phyloP scores from a whole-genome alignment of 1,139 yeast genomes.

The Blastobotrys arbuscula region DNA sequence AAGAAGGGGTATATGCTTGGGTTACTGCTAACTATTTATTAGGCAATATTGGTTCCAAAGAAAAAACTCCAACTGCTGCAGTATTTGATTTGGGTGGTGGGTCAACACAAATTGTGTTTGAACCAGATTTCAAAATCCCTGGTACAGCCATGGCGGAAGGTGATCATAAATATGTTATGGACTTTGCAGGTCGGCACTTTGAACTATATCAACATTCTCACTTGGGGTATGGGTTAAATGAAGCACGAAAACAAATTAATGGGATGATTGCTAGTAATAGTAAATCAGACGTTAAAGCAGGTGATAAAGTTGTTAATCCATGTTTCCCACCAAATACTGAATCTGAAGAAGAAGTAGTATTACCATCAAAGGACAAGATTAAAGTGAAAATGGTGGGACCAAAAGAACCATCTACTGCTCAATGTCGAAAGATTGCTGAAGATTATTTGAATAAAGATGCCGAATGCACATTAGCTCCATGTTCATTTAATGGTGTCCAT shows the following conservation, averaged over 20 bases:
- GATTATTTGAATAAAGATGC: conserved; percentile 74
- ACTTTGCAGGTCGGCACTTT: conserved; percentile 76
- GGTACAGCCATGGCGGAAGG: conserved; percentile 70
- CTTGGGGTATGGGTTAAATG: conserved; percentile 91
- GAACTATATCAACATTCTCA: conserved; percentile 92
- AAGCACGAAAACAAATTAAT: conserved; percentile 83
- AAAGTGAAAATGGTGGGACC: conserved; percentile 75
- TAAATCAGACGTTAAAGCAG: conserved; percentile 21
- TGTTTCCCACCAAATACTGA: conserved; percentile 73
- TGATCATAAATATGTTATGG: conserved; percentile 76
- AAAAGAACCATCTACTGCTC: conserved; percentile 53
- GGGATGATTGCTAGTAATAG: conserved; percentile 30
- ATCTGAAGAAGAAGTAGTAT: conserved; percentile 16
- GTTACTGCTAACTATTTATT: conserved; percentile 87
- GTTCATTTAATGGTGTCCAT: conserved; percentile 95
- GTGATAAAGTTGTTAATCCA: conserved; percentile 53
- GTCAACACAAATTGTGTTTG: conserved; percentile 95
- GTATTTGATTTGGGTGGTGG: conserved; percentile 99
- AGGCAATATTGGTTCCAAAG: conserved; percentile 81
- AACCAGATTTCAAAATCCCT: conserved; percentile 57
- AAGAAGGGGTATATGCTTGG: conserved; percentile 99
- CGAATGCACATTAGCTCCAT: conserved; percentile 67
- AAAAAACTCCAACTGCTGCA: conserved; percentile 78
- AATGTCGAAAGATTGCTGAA: conserved; percentile 84
- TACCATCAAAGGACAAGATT: conserved; percentile 31